phyloP scores from a whole-genome alignment of 2,329 filamentous ascomycete genomes.

The Blastomyces silverae region DNA sequence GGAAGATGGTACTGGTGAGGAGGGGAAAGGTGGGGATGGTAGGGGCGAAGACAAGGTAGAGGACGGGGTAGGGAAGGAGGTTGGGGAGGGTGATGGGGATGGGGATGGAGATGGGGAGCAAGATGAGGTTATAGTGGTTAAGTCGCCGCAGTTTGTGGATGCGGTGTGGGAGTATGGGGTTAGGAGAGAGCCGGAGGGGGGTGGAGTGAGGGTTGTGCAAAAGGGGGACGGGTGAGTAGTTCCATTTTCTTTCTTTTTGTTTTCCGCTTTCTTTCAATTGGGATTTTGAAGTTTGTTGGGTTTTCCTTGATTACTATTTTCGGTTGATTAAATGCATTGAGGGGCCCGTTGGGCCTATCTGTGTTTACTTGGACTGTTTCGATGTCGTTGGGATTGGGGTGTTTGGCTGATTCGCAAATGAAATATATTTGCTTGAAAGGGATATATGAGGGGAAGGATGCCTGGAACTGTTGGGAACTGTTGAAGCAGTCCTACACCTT shows the following conservation, averaged over 20 bases:
- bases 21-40: slow-evolving; percentile 31
- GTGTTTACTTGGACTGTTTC: too few relatives aligned
- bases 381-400: too few relatives aligned
- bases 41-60: slow-evolving; percentile 14
- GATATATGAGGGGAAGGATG: background rate
- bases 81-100: background rate
- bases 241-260: slow-evolving; percentile 41
- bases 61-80: background rate
- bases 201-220: slow-evolving; percentile 76
- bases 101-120: slow-evolving; percentile 26
- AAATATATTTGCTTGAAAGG: background rate
- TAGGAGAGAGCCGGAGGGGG: slow-evolving; percentile 59
- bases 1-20: background rate
- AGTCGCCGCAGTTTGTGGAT: slow-evolving; percentile 82
- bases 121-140: slow-evolving; percentile 69
- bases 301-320: background rate
- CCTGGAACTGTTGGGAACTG: background rate
- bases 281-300: slow-evolving; percentile 44
- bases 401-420: too few relatives aligned
- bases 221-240: slow-evolving; percentile 35
- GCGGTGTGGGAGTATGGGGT: slow-evolving; percentile 86
- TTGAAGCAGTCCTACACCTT: background rate
- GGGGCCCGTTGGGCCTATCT: too few relatives aligned
- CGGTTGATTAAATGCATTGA: too few relatives aligned
- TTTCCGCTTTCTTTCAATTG: slow-evolving; percentile 59